These are phyloP conservation scores for Pleurotus pulmonarius DNA, from an alignment of 768 basidiomycete genomes.

Conservation along the genomic window DNA sequence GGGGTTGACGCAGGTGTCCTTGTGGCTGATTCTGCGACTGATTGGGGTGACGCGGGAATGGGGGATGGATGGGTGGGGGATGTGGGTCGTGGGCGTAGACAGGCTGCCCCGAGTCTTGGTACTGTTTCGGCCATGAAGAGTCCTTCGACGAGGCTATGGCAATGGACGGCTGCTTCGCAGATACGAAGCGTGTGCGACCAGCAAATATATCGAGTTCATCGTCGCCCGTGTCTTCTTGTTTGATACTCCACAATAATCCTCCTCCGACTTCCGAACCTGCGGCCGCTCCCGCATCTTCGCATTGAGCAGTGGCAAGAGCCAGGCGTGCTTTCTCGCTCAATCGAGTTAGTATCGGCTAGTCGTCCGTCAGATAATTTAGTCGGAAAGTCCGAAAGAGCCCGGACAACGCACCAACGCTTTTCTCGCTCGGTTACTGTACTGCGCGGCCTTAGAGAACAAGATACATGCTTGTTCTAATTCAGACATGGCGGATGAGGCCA, in stretches of 20 bases:
- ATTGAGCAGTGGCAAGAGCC: conserved; percentile 43
- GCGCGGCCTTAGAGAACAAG: conserved; percentile 61
- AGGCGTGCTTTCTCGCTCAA: conserved; percentile 65
- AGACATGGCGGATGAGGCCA: conserved; percentile 63
- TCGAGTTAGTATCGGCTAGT: conserved; percentile 55
- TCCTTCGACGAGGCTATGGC: conserved; percentile 5
- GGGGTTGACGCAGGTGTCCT: conserved; percentile 14
- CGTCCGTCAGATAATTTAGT: background rate
- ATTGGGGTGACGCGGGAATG: conserved; percentile 1
- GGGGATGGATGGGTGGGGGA: background rate
- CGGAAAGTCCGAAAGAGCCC: background rate
- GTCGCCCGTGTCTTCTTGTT: conserved; percentile 44
- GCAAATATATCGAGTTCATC: conserved; percentile 71
- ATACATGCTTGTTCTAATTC: conserved; percentile 67
- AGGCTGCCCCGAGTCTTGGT: conserved; percentile 6
- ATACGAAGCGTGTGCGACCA: conserved; percentile 61
- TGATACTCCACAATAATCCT: conserved; percentile 48
- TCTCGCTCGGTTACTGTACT: conserved; percentile 55
- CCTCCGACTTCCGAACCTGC: conserved; percentile 24
- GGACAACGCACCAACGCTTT: conserved; percentile 54
- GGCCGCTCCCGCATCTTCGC: conserved; percentile 24
- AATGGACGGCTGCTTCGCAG: conserved; percentile 32
- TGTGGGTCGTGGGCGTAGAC: conserved; percentile 5
- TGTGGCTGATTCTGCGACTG: conserved; percentile 7
- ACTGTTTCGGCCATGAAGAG: conserved; percentile 1